These are phyloP conservation scores for Dioscorea zingiberensis DNA, from an alignment of 106 monocot species.

Conservation along the genomic window DNA sequence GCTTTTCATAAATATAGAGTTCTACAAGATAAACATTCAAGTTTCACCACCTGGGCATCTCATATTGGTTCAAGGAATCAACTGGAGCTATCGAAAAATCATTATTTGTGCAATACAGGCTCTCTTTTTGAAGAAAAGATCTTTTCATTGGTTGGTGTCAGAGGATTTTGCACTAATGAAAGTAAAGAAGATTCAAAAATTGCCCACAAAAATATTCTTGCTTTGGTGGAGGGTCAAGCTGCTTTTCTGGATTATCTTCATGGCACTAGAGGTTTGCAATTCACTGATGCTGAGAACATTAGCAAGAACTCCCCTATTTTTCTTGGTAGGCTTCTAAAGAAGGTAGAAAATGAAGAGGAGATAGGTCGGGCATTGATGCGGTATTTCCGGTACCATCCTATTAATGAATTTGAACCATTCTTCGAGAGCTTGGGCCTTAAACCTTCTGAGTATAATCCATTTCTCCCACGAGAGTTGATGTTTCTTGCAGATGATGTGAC, in stretches of 20 bases:
- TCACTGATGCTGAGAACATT: conserved; percentile 52
- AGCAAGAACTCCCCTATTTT: conserved; percentile 54
- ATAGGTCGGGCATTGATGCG: conserved; percentile 26
- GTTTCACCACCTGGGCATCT: conserved; percentile 1
- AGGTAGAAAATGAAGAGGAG: conserved; percentile 30
- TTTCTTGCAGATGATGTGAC: conserved; percentile 52
- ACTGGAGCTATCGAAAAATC: neutral
- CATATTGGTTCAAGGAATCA: neutral
- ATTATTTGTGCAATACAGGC: neutral
- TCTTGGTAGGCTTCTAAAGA: conserved; percentile 36
- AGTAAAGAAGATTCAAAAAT: neutral
- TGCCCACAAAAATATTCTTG: neutral
- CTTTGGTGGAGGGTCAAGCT: conserved; percentile 22
- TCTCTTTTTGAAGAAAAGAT: neutral
- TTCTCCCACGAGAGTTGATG: conserved; percentile 57
- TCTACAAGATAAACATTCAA: neutral
- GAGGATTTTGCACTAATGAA: conserved; percentile 24
- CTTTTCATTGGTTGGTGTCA: neutral
- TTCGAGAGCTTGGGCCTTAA: conserved; percentile 81
- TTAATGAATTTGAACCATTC: conserved; percentile 87
- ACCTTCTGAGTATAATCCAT: conserved; percentile 30
- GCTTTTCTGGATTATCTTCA: conserved; percentile 70
- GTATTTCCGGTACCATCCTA: conserved; percentile 58
- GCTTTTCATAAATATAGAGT: neutral
- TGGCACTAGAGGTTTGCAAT: conserved; percentile 40